phyloP scores from a whole-genome alignment of 192 early-diverging fungal genomes.

The Mortierella claussenii region DNA sequence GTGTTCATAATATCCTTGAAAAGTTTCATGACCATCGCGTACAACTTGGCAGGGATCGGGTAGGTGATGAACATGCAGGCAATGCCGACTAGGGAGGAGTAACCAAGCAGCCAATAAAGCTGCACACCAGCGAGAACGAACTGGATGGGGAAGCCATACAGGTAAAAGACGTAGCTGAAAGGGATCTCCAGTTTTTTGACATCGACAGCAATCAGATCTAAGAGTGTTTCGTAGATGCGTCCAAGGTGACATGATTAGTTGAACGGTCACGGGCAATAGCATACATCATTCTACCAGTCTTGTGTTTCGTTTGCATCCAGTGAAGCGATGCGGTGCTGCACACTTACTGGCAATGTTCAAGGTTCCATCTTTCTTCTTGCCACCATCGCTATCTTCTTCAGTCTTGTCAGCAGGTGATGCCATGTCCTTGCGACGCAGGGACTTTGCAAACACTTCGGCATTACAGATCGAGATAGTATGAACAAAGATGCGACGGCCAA shows the following conservation, averaged over 20 bases:
- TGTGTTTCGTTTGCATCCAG: too few species aligned
- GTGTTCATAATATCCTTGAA: conserved; percentile 67
- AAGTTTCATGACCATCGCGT: conserved; percentile 57
- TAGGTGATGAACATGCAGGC: conserved; percentile 70
- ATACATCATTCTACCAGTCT: too few species aligned
- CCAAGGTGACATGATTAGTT: too few species aligned
- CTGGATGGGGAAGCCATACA: conserved; percentile 75
- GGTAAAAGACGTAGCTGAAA: conserved; percentile 59
- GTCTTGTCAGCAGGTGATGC: conserved; percentile 53
- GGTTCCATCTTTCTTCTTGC: conserved; percentile 31
- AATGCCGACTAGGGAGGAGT: conserved; percentile 85
- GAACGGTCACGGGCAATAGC: too few species aligned
- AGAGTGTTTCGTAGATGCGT: too few species aligned
- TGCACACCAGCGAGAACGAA: conserved; percentile 73
- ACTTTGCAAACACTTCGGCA: conserved; percentile 61
- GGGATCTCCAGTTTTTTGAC: conserved; percentile 41
- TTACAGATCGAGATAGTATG: conserved; percentile 61
- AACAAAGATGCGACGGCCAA: conserved; percentile 71
- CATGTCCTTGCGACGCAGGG: conserved; percentile 62
- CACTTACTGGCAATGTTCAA: conserved; percentile 45
- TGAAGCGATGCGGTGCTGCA: too few species aligned
- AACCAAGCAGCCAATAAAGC: conserved; percentile 83
- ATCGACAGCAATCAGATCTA: conserved; percentile 45
- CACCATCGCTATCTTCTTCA: conserved; percentile 10
- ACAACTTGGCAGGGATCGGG: conserved; percentile 64